Base-by-base conservation (phyloP, 352 stramenopile species). In the Phytopythium ostracodes region DNA sequence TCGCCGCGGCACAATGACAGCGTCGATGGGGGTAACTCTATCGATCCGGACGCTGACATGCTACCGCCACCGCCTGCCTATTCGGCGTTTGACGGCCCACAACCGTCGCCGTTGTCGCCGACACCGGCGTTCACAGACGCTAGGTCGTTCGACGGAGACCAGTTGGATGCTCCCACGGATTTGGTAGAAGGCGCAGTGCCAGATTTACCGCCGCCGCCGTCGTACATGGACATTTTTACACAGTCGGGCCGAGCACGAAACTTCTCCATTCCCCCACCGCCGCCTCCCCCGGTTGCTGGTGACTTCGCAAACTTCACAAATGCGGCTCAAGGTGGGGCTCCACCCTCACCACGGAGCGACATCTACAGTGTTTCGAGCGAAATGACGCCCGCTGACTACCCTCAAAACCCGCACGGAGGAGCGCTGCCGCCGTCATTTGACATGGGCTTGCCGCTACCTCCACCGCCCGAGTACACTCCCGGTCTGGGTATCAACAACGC, bases 181-280 rank as follows among this genome's bases (percentile, higher is more conserved):
- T 22, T 22, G 25, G n/a, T 40, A 20, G 55, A 49, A 25, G 55
- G 31, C 20, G 36, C 27, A 8, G 33, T 33, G 18, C 27, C 67
- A 29, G 62, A 56, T 27, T 40, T 85, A 22, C 67, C 72, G 7
- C 74, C 80, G 42, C 79, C 79, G 29, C 77, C 80, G 7, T 62
- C 74, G 10, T 89, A 89, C 66, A 64, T 74, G 56, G 74, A 85
- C 49, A 64, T 85, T 8, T 84, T 84, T 56, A 84, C 75, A 18
- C 60, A 73, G 40, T 81, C 72, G 31, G 75, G 75, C 20, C 65
- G 71, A 24, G 60, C 63, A 1, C 43, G 40, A 18, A 46, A 27
- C n/a, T 42, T 55, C 25, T n/a, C 22, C 9, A 42, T 52, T 2
- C 35, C 53, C 1, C 53, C 53, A 10, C 59, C 44, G 50, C 54